These are phyloP conservation scores for Anthracocystis panici-leucophaei DNA, from an alignment of 1,284 basidiomycete genomes.

Conservation along the genomic window DNA sequence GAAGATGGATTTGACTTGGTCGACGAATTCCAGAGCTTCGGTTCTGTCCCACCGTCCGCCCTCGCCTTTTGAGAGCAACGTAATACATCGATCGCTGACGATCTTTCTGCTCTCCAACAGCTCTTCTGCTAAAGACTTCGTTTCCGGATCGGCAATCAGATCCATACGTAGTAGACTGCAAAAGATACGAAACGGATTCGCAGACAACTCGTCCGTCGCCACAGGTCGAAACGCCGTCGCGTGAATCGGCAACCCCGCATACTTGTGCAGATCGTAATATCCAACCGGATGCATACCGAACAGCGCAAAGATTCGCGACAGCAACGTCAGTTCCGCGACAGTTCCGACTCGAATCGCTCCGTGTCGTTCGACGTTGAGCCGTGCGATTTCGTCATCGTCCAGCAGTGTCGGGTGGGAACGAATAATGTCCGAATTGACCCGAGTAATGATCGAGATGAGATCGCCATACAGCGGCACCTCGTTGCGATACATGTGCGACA, in stretches of 20 bases:
- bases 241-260: slow-evolving; percentile 71
- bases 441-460: slow-evolving; percentile 70
- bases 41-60: background rate
- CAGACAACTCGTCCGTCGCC: slow-evolving; percentile 58
- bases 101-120: slow-evolving; percentile 69
- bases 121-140: slow-evolving; percentile 61
- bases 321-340: slow-evolving; percentile 67
- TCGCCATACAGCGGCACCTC: slow-evolving; percentile 72
- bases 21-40: slow-evolving; percentile 63
- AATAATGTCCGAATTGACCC: slow-evolving; percentile 67
- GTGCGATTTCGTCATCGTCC: slow-evolving; percentile 57
- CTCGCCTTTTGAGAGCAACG: slow-evolving; percentile 64
- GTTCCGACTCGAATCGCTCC: slow-evolving; percentile 72
- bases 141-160: slow-evolving; percentile 62
- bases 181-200: slow-evolving; percentile 72
- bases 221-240: slow-evolving; percentile 71
- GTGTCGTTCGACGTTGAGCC: slow-evolving; percentile 71
- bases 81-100: slow-evolving; percentile 65
- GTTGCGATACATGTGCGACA: slow-evolving; percentile 70
- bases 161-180: slow-evolving; percentile 70
- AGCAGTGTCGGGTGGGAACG: slow-evolving; percentile 5
- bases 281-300: slow-evolving; percentile 71
- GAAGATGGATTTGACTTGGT: slow-evolving; percentile 70
- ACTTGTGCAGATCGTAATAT: slow-evolving; percentile 71
- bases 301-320: slow-evolving; percentile 69